Base-by-base conservation (phyloP, 768 basidiomycete genomes). In the Amanita rubescens region DNA sequence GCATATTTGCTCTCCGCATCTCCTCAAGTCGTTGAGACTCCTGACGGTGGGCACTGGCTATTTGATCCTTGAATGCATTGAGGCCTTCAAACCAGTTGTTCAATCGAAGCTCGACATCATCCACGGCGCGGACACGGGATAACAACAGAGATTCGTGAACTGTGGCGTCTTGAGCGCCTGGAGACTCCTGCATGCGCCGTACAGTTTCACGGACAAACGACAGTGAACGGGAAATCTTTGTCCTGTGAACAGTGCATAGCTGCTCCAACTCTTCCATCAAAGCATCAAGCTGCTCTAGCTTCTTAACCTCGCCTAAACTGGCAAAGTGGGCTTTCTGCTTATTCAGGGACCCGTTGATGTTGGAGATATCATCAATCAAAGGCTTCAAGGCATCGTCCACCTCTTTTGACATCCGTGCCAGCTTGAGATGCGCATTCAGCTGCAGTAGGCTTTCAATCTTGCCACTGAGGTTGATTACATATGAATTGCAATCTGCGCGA, bases 401-500 rank as follows among this genome's bases (percentile, higher is more conserved):
- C n/a, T 71, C 68, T 52, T 74, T 80, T 3, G 83, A 81, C 58
- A 81, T 70, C 32, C 69, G 69, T 12, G 80, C 77, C 17, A 85
- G 66, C 22, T 71, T 69, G 53, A 86, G 67, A 56, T 78, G 76
- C 27, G 71, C 66, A 12, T 71, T 68, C 39, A 77, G 73, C 51
- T 75, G 73, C 17, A 73, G 65, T 30, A 90, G 64, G 9, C 62
- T 64, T 50, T 82, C 79, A 33, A 82, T 54, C 25, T 68, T 72
- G n/a, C 80, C 81, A 3, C 72, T 72, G 14, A 90, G 74, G 54
- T 77, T 71, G 70, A 90, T 80, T 46, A 81, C 70, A 59, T 80
- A 81, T n/a, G 78, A 67, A 63, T 92, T 90, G 42, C 78, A 77
- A 63, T 89, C 83, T 11, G 76, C 64, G 27, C 90, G 83, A 54